Evolutionary conservation across 1,284 basidiomycete genomes (phyloP).

Genomic region (Puccinia sorghi): DNA sequence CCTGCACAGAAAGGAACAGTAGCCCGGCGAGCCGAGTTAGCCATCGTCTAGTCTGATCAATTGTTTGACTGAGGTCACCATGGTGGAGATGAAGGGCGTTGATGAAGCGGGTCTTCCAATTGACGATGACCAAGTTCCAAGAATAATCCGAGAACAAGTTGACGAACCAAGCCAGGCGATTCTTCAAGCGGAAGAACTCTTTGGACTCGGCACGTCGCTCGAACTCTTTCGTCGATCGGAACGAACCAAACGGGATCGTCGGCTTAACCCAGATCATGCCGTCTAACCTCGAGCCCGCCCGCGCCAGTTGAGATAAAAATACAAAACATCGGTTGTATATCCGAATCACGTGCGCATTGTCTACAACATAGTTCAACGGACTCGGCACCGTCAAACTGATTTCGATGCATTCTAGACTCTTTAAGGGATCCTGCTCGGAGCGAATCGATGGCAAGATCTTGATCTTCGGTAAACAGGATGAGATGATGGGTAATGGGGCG

Average conservation of each 20-base stretch:
- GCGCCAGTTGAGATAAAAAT: constrained; percentile 20
- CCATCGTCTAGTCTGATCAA: background rate
- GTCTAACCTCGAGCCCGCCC: background rate
- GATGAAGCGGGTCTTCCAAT: constrained; percentile 11
- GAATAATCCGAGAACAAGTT: constrained; percentile 28
- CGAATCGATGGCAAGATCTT: constrained; percentile 4
- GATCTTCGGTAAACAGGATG: constrained; percentile 25
- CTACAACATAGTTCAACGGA: constrained; percentile 33
- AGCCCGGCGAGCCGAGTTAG: background rate
- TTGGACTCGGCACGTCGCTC: constrained; percentile 10
- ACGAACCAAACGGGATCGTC: background rate
- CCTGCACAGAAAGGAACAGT: constrained; percentile 36
- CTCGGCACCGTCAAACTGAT: constrained; percentile 20
- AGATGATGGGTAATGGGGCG: background rate
- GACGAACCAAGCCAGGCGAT: constrained; percentile 39
- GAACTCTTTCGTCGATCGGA: background rate
- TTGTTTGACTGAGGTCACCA: constrained; percentile 7
- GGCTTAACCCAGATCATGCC: constrained; percentile 35
- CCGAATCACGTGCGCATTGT: constrained; percentile 5
- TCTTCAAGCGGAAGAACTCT: constrained; percentile 34
- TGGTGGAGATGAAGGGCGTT: constrained; percentile 1
- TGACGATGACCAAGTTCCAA: constrained; percentile 13
- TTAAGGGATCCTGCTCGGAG: constrained; percentile 2
- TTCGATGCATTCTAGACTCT: constrained; percentile 16
- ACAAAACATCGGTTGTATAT: constrained; percentile 25